phyloP scores from a whole-genome alignment of 192 early-diverging fungal genomes.

The Coemansia sp. region DNA sequence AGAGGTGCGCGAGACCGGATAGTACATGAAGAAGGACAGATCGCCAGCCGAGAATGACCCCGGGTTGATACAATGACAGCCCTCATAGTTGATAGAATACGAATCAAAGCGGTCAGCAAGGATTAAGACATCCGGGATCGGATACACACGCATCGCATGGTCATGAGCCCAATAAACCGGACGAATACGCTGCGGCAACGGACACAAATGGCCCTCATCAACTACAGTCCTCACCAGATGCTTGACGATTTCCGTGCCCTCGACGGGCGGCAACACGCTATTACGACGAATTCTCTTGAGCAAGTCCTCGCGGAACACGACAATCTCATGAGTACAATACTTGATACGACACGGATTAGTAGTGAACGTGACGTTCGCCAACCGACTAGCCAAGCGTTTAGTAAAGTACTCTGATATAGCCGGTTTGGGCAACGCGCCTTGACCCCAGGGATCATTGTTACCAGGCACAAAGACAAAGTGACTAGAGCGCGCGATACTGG shows the following conservation, averaged over 20 bases:
- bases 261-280: constrained; percentile 64
- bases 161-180: constrained; percentile 83
- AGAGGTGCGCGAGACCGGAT: constrained; percentile 60
- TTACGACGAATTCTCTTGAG: constrained; percentile 75
- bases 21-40: constrained; percentile 73
- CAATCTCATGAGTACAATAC: constrained; percentile 89
- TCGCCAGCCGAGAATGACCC: constrained; percentile 66
- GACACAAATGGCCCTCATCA: constrained; percentile 83
- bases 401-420: constrained; percentile 76
- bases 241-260: constrained; percentile 48
- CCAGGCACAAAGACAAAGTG: constrained; percentile 93
- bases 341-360: constrained; percentile 89
- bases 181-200: constrained; percentile 73
- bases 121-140: constrained; percentile 81
- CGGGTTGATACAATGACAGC: constrained; percentile 80
- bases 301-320: constrained; percentile 87
- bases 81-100: constrained; percentile 77
- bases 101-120: constrained; percentile 84
- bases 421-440: constrained; percentile 70
- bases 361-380: constrained; percentile 67
- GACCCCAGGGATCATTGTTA: constrained; percentile 77
- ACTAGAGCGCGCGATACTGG: constrained; percentile 36
- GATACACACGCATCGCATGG: constrained; percentile 84
- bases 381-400: constrained; percentile 57
- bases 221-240: constrained; percentile 77